Base-by-base conservation (phyloP, 2,329 filamentous ascomycete genomes). In the Fusarium lyarnte region DNA sequence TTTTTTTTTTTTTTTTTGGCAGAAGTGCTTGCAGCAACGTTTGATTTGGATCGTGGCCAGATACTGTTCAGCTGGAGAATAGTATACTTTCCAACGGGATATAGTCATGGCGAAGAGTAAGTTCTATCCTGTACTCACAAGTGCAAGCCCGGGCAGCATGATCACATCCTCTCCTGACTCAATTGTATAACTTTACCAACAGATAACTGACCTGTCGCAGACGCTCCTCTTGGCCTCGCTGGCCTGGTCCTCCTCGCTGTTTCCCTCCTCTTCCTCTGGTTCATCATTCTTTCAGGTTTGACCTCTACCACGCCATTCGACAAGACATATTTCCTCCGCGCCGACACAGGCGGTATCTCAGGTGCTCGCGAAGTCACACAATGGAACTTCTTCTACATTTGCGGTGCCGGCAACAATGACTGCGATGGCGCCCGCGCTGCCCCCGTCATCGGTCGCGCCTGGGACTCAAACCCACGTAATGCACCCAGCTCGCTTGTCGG, bases 341-440 rank as follows among this genome's bases (percentile, higher is more conserved):
- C 93, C 77, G 88, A 93, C 79, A 97, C 95, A 2, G 85, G 84
- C 36, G 89, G 87, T 78, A 94, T 97, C 78, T 85, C 88, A 6
- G 91, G 91, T 52, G 91, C 94, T 17, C 89, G 91, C 58, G 70
- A 86, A 55, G 76, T 87, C 23, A 91, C 94, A 17, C 91, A 95
- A 84, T 98, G 95, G 95, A 97, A 94, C 39, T 97, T 92, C 84
- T 96, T 97, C 86, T 91, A 93, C 81, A 86, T 97, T 69, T 97
- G 95, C 84, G 89, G 91, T 58, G 85, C 85, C 35, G 84, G 84
- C 69, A 89, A 91, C 79, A 85, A 85, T 57, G 83, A 92, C 82
- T 98, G 94, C 83, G 88, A 90, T 67, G 78, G 78, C 2, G 81
- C 88, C 6, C 87, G 89, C 23, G 86, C 91, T 25, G 92, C 91